A percentile compares a stretch with the other conserved stretches of the same genome.
Evolutionary conservation across 345 rosid genomes (phyloP).

Genomic region (rapeseed (Brassica napus)): DNA sequence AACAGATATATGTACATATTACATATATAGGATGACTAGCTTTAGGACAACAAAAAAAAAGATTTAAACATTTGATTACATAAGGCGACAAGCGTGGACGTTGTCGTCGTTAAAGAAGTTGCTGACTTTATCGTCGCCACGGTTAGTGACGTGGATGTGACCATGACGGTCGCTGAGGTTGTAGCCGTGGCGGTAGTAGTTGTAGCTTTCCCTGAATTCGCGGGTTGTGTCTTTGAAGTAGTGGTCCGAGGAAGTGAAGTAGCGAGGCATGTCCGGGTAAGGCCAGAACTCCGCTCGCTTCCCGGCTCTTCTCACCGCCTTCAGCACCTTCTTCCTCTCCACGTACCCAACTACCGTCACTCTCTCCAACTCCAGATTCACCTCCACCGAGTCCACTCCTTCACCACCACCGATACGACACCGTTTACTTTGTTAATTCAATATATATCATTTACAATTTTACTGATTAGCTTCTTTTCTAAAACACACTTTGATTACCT

Average conservation of each 20-base stretch:
- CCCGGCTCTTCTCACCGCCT: slow-evolving; percentile 81
- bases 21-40: neutral
- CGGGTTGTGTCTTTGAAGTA: slow-evolving; percentile 79
- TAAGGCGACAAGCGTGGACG: slow-evolving; percentile 82
- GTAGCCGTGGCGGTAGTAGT: slow-evolving; percentile 83
- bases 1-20: neutral
- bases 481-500: slow-evolving; percentile 49
- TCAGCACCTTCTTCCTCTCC: slow-evolving; percentile 83
- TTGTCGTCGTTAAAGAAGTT: slow-evolving; percentile 92
- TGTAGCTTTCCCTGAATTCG: slow-evolving; percentile 85
- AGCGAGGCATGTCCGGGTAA: slow-evolving; percentile 71
- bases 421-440: neutral
- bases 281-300: slow-evolving; percentile 98
- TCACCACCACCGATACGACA: slow-evolving; percentile 6
- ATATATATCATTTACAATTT: neutral
- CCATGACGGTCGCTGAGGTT: slow-evolving; percentile 73
- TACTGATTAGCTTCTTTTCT: neutral
- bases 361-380: slow-evolving; percentile 70
- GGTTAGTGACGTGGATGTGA: slow-evolving; percentile 60
- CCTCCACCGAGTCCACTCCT: slow-evolving; percentile 90
- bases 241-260: slow-evolving; percentile 65
- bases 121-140: slow-evolving; percentile 93
- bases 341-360: slow-evolving; percentile 85
- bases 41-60: neutral
- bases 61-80: slow-evolving; percentile 45